These are phyloP conservation scores for Aquilaria agallochum DNA, from an alignment of 441 rosid species.

Conservation along the genomic window DNA sequence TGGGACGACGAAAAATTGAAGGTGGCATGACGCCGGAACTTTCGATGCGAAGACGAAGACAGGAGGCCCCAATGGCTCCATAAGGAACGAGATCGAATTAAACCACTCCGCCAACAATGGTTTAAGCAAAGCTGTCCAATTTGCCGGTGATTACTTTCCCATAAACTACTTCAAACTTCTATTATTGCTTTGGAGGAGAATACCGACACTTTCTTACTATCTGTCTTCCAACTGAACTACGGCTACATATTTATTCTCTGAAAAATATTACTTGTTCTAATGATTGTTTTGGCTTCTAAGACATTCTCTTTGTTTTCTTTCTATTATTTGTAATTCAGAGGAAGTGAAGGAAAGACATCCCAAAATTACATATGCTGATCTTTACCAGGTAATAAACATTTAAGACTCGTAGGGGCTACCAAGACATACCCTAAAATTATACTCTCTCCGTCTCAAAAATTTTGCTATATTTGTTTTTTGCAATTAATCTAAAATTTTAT, in stretches of 20 bases:
- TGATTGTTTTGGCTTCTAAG: too few relatives aligned
- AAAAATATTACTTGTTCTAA: too few relatives aligned
- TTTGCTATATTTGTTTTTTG: too few relatives aligned
- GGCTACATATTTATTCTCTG: too few relatives aligned
- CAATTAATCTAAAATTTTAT: too few relatives aligned
- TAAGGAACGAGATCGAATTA: constrained; percentile 51
- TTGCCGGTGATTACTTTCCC: constrained; percentile 53
- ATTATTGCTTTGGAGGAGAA: too few relatives aligned
- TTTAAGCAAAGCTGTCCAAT: constrained; percentile 54
- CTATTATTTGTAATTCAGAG: constrained; percentile 30
- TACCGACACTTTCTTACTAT: too few relatives aligned
- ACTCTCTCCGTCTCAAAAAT: too few relatives aligned
- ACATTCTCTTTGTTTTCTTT: background rate
- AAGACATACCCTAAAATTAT: too few relatives aligned
- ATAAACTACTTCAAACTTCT: background rate
- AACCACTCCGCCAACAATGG: constrained; percentile 53
- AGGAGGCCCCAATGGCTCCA: constrained; percentile 89
- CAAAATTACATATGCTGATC: constrained; percentile 67
- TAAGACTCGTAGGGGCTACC: background rate
- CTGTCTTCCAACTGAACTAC: too few relatives aligned
- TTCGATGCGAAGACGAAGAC: constrained; percentile 69
- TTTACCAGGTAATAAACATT: constrained; percentile 54
- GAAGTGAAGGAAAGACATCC: constrained; percentile 64
- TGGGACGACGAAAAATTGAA: constrained; percentile 8
- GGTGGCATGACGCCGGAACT: constrained; percentile 98